phyloP scores from a whole-genome alignment of 2,329 filamentous ascomycete genomes.

The Colletotrichum sp. region DNA sequence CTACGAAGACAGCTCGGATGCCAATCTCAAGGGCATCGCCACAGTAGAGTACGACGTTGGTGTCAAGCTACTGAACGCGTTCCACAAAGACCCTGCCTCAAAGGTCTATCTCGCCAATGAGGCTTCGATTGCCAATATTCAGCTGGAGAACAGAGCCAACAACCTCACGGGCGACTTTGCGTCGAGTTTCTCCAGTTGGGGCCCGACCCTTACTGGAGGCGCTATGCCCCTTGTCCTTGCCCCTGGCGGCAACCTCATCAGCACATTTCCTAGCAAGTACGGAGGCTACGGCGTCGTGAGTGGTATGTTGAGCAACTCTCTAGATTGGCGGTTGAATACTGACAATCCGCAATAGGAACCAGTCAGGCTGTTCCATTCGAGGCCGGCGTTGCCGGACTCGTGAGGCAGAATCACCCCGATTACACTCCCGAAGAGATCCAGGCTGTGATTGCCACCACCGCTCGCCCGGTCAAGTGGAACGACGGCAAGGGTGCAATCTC shows the following conservation, averaged over 20 bases:
- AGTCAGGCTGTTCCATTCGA: slow-evolving; percentile 49
- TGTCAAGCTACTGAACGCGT: background rate
- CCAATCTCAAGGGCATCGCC: background rate
- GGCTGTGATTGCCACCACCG: slow-evolving; percentile 27
- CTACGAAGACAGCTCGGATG: slow-evolving; percentile 26
- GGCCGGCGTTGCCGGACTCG: slow-evolving; percentile 39
- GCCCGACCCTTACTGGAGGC: slow-evolving; percentile 43
- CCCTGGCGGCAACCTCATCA: slow-evolving; percentile 46
- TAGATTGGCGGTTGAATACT: background rate
- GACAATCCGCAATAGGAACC: slow-evolving; percentile 36
- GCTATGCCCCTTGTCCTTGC: slow-evolving; percentile 44
- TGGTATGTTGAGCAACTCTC: background rate
- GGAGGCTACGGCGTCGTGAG: slow-evolving; percentile 43
- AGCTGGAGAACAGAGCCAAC: background rate
- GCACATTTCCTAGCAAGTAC: slow-evolving; percentile 32
- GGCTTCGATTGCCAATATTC: background rate
- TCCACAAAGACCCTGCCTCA: background rate
- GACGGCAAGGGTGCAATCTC: background rate
- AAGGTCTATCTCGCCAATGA: background rate
- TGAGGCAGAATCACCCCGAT: slow-evolving; percentile 21
- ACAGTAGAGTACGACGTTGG: background rate
- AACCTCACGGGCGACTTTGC: background rate
- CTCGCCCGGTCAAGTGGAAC: slow-evolving; percentile 25
- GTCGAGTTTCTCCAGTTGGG: slow-evolving; percentile 40
- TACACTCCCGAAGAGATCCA: slow-evolving; percentile 24